Percentiles rank a stretch among this genome's conserved stretches.
Evolutionary conservation across 192 early-diverging fungal species (phyloP).

Genomic region (Podila horticola): DNA sequence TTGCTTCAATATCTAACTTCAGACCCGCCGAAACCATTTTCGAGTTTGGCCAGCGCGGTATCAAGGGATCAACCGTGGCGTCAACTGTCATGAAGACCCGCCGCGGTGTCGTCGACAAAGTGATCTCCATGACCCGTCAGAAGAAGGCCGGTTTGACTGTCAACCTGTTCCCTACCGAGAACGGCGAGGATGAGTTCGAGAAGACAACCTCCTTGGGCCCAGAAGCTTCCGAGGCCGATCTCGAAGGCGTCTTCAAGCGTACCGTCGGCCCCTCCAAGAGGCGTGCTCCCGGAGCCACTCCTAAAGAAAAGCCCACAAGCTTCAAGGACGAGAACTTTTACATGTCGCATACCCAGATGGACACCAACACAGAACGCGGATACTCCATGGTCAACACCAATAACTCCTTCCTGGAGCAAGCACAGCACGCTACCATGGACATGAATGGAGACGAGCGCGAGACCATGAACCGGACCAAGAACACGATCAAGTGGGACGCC

Average conservation of each 20-base stretch:
- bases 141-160: slow-evolving; percentile 46
- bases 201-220: slow-evolving; percentile 15
- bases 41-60: slow-evolving; percentile 89
- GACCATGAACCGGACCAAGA: slow-evolving; percentile 66
- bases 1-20: slow-evolving; percentile 82
- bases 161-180: slow-evolving; percentile 41
- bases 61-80: slow-evolving; percentile 75
- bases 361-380: slow-evolving; percentile 91
- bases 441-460: slow-evolving; percentile 85
- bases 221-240: slow-evolving; percentile 44
- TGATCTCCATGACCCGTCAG: slow-evolving; percentile 54
- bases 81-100: slow-evolving; percentile 75
- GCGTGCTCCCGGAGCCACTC: background rate
- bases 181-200: background rate
- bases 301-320: slow-evolving; percentile 49
- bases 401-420: slow-evolving; percentile 85
- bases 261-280: slow-evolving; percentile 37
- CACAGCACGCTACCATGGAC: slow-evolving; percentile 78
- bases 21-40: slow-evolving; percentile 94
- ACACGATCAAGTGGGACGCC: slow-evolving; percentile 88
- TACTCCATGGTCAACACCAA: slow-evolving; percentile 71
- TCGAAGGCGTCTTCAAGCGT: slow-evolving; percentile 39
- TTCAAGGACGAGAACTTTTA: slow-evolving; percentile 89
- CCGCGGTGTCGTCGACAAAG: slow-evolving; percentile 58
- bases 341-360: slow-evolving; percentile 85